These are phyloP conservation scores for Podaxis pistillaris DNA, from an alignment of 768 basidiomycete species.

Conservation along the genomic window DNA sequence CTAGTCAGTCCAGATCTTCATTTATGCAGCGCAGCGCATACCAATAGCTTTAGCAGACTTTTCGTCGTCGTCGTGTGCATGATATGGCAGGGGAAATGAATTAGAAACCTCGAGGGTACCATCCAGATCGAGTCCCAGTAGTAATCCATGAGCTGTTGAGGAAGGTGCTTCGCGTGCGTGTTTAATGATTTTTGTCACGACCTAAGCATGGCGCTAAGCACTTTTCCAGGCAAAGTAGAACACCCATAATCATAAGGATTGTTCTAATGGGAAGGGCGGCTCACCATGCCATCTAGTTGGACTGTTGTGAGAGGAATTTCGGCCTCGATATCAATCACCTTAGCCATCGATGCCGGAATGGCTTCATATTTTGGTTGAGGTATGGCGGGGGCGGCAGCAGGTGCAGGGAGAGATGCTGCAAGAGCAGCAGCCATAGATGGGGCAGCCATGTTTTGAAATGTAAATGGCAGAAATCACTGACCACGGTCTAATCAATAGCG, in stretches of 20 bases:
- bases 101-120: conserved; percentile 89
- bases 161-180: conserved; percentile 80
- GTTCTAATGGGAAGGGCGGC: conserved; percentile 24
- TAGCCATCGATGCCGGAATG: conserved; percentile 91
- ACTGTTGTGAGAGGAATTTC: conserved; percentile 78
- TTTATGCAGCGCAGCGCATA: conserved; percentile 32
- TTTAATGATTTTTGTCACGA: conserved; percentile 91
- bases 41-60: conserved; percentile 76
- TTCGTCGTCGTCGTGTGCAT: conserved; percentile 74
- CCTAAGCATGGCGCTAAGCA: conserved; percentile 43
- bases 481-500: background rate
- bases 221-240: background rate
- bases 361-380: conserved; percentile 75
- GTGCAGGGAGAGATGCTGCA: conserved; percentile 77
- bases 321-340: conserved; percentile 90
- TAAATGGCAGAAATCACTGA: background rate
- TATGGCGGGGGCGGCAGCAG: conserved; percentile 57
- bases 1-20: conserved; percentile 13
- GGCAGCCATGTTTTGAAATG: conserved; percentile 50
- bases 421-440: conserved; percentile 92
- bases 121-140: conserved; percentile 91
- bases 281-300: conserved; percentile 84
- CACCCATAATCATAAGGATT: background rate
- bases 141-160: conserved; percentile 75
- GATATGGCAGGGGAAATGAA: conserved; percentile 80